phyloP scores from a whole-genome alignment of 495 filamentous ascomycete species.

The Aspergillus wentii region DNA sequence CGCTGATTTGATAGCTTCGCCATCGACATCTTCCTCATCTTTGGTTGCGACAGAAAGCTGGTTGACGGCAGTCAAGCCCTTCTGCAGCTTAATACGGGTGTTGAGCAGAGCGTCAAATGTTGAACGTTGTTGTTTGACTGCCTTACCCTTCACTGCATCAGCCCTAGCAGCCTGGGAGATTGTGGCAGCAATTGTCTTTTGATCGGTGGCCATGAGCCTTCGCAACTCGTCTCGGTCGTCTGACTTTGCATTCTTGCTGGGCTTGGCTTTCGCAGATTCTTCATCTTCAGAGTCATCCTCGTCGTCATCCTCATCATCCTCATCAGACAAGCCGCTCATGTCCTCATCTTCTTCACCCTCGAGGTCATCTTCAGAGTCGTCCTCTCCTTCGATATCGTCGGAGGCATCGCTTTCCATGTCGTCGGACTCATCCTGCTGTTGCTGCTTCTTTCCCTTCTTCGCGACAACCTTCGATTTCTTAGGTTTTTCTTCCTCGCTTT shows the following conservation, averaged over 20 bases:
- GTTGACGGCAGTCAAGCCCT: conserved; percentile 77
- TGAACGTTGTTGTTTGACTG: conserved; percentile 76
- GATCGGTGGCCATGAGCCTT: conserved; percentile 65
- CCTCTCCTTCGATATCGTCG: conserved; percentile 15
- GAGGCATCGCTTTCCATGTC: conserved; percentile 18
- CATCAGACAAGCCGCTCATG: too few species aligned
- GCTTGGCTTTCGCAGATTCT: conserved; percentile 27
- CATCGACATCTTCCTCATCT: conserved; percentile 33
- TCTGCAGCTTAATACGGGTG: conserved; percentile 84
- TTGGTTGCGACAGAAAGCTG: conserved; percentile 48
- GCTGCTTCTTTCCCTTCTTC: conserved; percentile 12
- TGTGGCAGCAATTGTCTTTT: conserved; percentile 61
- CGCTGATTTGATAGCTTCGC: conserved; percentile 60
- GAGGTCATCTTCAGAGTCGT: conserved; percentile 20
- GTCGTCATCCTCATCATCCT: conserved; percentile 37
- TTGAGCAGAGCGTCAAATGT: conserved; percentile 86
- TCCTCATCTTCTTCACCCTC: conserved; percentile 25
- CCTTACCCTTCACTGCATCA: conserved; percentile 79
- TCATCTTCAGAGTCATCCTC: conserved; percentile 30
- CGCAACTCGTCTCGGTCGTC: conserved; percentile 55
- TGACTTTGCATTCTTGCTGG: conserved; percentile 20
- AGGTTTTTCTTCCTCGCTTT: conserved; percentile 26
- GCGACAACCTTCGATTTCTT: conserved; percentile 34
- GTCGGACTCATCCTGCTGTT: conserved; percentile 19
- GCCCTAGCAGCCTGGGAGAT: conserved; percentile 69